Conservation (phyloP, 106 monocot genomes). For the Narthecium ossifragum region DNA sequence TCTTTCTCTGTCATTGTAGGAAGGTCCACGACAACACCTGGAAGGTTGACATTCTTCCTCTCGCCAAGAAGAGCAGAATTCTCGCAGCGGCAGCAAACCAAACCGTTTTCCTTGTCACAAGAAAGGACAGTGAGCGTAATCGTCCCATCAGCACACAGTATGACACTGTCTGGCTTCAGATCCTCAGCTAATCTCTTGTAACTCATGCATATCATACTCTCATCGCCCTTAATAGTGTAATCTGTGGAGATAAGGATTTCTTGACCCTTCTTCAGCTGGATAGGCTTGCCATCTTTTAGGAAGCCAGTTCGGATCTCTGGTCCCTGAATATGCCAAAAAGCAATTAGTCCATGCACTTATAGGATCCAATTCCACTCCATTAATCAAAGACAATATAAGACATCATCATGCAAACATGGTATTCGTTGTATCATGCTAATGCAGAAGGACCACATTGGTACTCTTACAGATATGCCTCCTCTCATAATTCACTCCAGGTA, state of each 20-base stretch:
- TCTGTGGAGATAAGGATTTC: conserved; percentile 56
- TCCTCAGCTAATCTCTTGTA: conserved; percentile 49
- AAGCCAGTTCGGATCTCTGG: conserved; percentile 64
- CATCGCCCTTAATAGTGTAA: conserved; percentile 50
- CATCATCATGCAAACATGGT: too few relatives aligned
- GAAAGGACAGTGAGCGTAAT: conserved; percentile 48
- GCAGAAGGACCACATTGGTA: too few relatives aligned
- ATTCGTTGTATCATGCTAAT: too few relatives aligned
- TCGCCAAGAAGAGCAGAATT: conserved; percentile 52
- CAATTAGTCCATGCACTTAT: too few relatives aligned
- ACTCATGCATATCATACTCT: conserved; percentile 55
- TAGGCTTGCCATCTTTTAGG: conserved; percentile 51
- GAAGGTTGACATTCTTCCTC: conserved; percentile 68
- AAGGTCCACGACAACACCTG: conserved; percentile 58
- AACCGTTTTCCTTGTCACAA: conserved; percentile 29
- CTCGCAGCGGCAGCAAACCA: conserved; percentile 49
- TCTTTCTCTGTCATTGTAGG: conserved; percentile 60
- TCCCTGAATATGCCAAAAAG: conserved; percentile 39
- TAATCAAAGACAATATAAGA: too few relatives aligned
- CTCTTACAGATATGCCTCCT: too few relatives aligned
- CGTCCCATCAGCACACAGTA: conserved; percentile 54
- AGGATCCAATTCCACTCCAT: too few relatives aligned
- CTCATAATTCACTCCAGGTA: too few relatives aligned
- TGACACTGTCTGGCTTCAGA: conserved; percentile 28
- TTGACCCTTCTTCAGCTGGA: conserved; percentile 35